Base-by-base conservation (phyloP, 2,329 filamentous ascomycete genomes). In the Dothiorella sarmentorum region DNA sequence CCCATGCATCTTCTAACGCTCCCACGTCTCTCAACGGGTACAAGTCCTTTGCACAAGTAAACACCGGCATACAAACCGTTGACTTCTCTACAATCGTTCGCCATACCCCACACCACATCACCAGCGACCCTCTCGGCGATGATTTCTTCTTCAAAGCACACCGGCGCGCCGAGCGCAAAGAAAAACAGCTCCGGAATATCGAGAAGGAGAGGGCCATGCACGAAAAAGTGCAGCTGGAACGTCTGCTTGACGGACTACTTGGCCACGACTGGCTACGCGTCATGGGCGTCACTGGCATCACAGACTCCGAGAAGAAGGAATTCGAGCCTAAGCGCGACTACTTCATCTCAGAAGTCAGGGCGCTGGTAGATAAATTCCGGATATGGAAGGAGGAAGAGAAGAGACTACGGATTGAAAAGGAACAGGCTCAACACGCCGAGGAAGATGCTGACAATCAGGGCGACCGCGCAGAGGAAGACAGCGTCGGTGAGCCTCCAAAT, bases 231-330 rank as follows among this genome's bases (percentile, higher is more conserved):
- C 82, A 86, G 64, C 73, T 87, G n/a, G 84, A 87, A 61, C 78
- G 84, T 7, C 74, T 87, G 15, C 80, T 97, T 6, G 91, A 94
- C 56, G 91, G 91, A 17, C 81, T 99, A 1, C 88, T 91, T 70
- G 90, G 93, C 2, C 90, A 89, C 60, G 94, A 97, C 73, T 99
- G 94, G 94, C 79, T 97, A 59, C 87, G 89, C 61, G 84, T 92
- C 3, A 91, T 99, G 85, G 94, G 93, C 24, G 88, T 97, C 31
- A 93, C 86, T 63, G 90, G 83, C 35, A 76, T 95, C 35, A 95
- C 91, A 0, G 92, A 97, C 68, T 85, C 85, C 20, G 90, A 90
- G 68, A 93, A 90, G 74, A 94, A 89, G 71, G 83, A 87, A 27
- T 97, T 91, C 72, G 91, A 96, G 72, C 86, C 88, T 2, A 94